Evolutionary conservation across 2,329 filamentous ascomycete genomes (phyloP), one percentile per base, ranked within the genome.

Genomic region (Arthroderma sp.): DNA sequence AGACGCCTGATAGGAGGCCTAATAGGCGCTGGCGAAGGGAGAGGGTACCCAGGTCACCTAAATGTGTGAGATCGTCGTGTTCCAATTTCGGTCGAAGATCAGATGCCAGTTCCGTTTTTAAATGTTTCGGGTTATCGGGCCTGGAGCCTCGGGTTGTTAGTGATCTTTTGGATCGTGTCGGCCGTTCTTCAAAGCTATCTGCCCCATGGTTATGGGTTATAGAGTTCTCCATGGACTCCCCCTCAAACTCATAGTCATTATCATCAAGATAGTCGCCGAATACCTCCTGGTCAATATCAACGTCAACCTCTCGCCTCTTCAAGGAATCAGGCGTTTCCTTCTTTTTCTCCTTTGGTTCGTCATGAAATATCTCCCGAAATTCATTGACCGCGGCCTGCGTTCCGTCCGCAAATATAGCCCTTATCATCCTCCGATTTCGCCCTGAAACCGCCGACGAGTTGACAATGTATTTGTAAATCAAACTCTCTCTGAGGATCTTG

Each of bases 381-480:
- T 71, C 66, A 36, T 59, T 63, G 15, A 59, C 49, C 4, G 63
- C 55, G 10, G 47, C 50, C 8, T 54, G 47, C 32, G 56, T 54
- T 6, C 68, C 69, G 51, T 71, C 63, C 4, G 69, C 68, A 51
- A 72, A 71, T 36, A 71, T 62, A 15, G 69, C 64, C 15, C 67
- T 57, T 7, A 71, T 38, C 22, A 71, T 68, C 36, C 66, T 60
- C 43, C 68, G 59, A 27, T 63, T 55, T 22, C 56, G 57, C 5
- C 63, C 62, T 33, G 56, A 57, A 6, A 56, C 54, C 11, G 53
- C 52, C 6, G 49, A 52, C 4, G 54, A 55, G 0, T 55, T 52
- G 4, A 52, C 50, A n/a, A 70, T 61, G 45, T 68, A 72, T 40
- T 58, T 61, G 48, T 61, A 61, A 6, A 71, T 59, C 45, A 72